Base-by-base conservation (phyloP, 2,329 filamentous ascomycete genomes). In the Scedosporium dehoogii region DNA sequence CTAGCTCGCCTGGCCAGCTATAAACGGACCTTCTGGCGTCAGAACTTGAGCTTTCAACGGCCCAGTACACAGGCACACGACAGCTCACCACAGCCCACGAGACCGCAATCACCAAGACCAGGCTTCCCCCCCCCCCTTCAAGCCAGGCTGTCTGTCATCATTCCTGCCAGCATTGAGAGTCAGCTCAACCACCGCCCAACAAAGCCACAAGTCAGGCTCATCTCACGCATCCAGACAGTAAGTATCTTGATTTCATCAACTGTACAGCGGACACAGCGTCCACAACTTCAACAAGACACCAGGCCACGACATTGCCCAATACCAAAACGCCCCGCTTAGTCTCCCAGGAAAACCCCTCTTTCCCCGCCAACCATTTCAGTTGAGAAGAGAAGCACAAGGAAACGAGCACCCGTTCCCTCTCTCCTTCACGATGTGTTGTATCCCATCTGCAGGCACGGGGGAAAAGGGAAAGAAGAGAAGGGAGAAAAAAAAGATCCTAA, bases 361-460 rank as follows among this genome's bases (percentile, higher is more conserved):
- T 55, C 51, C 51, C 51, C 51, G 56, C 56, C 27, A 27, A 58
- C n/a, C n/a, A 9, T 38, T 38, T 12, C 23, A 4, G 25, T 38
- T 29, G 44, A 38, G 51, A 44, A 59, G 61, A 58, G 44, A 58
- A 58, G 55, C 42, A 33, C 44, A 58, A 58, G 33, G 27, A 38
- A 58, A 57, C 25, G 25, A 29, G 5, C 12, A 5, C 18, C 9
- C 21, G 1, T 21, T 33, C n/a, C 23, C 18, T 23, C 7, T 14
- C 51, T 12, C 51, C 23, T 23, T n/a, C 51, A 23, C 23, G 23
- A 27, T 9, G 12, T 12, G 51, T 3, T 7, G 51, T 16, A n/a
- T 23, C 3, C 16, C 16, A n/a, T 33, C 57, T 33, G 57, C n/a
- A 41, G 33, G 33, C 33, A 38, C 33, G 10, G 10, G 9, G 16